Evolutionary conservation across 2,329 filamentous ascomycete genomes (phyloP), one percentile per base, ranked within the genome.

Genomic region (Ophiostoma himal-ulmi): DNA sequence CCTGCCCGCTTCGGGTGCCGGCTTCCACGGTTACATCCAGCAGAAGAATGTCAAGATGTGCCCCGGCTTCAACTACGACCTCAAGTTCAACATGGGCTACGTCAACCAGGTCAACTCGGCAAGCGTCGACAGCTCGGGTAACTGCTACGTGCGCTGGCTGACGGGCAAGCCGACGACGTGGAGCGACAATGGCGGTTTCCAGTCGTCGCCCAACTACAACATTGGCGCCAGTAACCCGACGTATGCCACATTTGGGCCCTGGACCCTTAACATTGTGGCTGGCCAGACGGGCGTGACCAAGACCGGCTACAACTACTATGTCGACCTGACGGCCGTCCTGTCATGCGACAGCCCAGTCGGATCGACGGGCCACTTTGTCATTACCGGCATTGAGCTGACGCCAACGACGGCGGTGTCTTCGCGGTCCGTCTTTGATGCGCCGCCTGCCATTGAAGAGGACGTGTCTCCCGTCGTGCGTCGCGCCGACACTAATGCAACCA

Each of bases 41-140:
- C 69, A 70, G 48, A 67, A 67, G 34, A 70, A 62, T 36, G 69
- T 70, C 64, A 70, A 70, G 64, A 70, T 70, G 69, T 70, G 69
- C 64, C 69, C 69, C 36, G 69, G 69, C 36, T 70, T 70, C 69
- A 67, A 67, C 69, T 70, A 70, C 64, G 69, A 67, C 48, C 41
- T 70, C 20, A 70, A 64, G 34, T 70, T 70, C 48, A 39, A 48
- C 44, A 70, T 70, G 69, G 69, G 69, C 69, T 70, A 70, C 69
- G 69, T 70, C 14, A 70, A 70, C 62, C 30, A 70, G 69, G 48
- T 70, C 48, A 70, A 67, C 39, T 39, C 34, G 48, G 36, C 36
- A 36, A 17, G 11, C 64, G 69, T 70, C 48, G 52, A 37, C 48
- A 70, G 69, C 65, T 34, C 30, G 2, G 69, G 64, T n/a, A 39